Percentiles rank a stretch among this genome's conserved stretches.
These are phyloP conservation scores for Trichoderma sp. DNA, from an alignment of 2,329 filamentous ascomycete species.

Conservation along the genomic window DNA sequence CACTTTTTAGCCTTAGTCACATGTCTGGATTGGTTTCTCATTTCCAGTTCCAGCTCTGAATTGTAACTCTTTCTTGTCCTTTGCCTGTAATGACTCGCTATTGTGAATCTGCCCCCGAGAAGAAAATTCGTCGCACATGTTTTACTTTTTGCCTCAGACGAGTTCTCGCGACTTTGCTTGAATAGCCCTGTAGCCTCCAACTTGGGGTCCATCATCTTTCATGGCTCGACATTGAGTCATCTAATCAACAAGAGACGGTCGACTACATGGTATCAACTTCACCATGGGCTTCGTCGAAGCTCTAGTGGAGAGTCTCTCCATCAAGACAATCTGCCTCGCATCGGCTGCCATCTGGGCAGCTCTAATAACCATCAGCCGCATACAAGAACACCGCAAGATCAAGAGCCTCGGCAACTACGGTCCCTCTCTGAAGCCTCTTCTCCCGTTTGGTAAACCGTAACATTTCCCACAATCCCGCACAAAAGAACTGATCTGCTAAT, in stretches of 20 bases:
- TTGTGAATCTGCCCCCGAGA: neutral
- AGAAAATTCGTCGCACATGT: neutral
- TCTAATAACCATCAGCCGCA: conserved; percentile 36
- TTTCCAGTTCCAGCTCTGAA: neutral
- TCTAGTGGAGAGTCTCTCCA: conserved; percentile 43
- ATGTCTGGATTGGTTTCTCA: neutral
- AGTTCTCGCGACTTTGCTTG: neutral
- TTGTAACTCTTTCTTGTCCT: neutral
- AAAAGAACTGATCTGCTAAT: neutral
- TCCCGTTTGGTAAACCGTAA: conserved; percentile 45
- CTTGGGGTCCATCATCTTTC: neutral
- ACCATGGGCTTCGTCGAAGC: conserved; percentile 52
- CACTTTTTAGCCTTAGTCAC: neutral
- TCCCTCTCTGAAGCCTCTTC: conserved; percentile 32
- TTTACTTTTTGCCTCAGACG: neutral
- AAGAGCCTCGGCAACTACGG: conserved; percentile 45
- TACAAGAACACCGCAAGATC: conserved; percentile 45
- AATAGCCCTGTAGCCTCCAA: neutral
- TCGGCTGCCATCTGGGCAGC: conserved; percentile 38
- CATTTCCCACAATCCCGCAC: neutral
- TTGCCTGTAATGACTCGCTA: neutral
- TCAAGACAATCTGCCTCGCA: conserved; percentile 38
- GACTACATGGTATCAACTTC: neutral
- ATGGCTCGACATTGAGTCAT: neutral
- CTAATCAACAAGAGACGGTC: neutral